Evolutionary conservation across 257 asterid species (phyloP).

Genomic region (Nicotiana sylvestris): DNA sequence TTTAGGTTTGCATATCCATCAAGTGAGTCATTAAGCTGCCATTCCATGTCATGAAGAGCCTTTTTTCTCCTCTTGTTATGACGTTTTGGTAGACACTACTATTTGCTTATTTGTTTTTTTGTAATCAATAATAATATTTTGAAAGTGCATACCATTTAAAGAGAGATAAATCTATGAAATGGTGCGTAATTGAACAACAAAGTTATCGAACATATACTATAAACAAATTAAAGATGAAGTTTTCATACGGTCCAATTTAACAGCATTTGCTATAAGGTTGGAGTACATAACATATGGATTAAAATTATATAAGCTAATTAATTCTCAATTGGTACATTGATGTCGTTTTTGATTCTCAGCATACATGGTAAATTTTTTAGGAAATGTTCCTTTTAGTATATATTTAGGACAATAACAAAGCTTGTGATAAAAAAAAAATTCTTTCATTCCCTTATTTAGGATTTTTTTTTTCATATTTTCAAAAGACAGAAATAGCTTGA

Average conservation of each 20-base stretch:
- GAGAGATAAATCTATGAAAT: neutral
- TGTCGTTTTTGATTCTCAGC: neutral
- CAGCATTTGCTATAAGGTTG: too few species aligned
- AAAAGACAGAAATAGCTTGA: neutral
- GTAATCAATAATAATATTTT: neutral
- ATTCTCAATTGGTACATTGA: neutral
- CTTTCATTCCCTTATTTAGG: neutral
- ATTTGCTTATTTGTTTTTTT: neutral
- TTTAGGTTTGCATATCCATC: neutral
- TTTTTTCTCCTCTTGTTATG: neutral
- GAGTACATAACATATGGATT: neutral
- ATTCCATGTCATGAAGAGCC: slow-evolving; percentile 18
- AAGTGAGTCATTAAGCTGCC: slow-evolving; percentile 15
- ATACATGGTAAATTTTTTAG: neutral
- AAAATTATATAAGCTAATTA: neutral
- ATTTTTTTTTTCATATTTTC: too few species aligned
- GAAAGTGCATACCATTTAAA: neutral
- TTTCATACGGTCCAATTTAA: neutral
- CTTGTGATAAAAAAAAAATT: neutral
- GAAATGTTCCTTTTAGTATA: too few species aligned
- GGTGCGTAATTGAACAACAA: neutral
- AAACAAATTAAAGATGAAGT: neutral
- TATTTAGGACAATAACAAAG: too few species aligned
- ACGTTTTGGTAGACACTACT: slow-evolving; percentile 4
- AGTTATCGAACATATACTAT: neutral